Evolutionary conservation across 768 basidiomycete species (phyloP).

Genomic region (Crepidotus variabilis): DNA sequence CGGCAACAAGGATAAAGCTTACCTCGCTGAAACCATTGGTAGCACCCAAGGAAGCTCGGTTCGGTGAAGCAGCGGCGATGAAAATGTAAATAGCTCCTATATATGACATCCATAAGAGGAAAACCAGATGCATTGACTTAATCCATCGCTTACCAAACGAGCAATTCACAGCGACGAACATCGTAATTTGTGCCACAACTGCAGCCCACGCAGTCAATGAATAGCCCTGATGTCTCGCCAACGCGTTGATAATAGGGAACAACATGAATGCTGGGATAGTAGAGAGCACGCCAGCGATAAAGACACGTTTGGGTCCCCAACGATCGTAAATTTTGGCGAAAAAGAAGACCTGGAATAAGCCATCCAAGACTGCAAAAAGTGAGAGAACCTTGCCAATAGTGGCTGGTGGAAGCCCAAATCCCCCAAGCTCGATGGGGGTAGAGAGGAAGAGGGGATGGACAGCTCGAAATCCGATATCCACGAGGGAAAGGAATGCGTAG

Average conservation of each 20-base stretch:
- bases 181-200: slow-evolving; percentile 43
- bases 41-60: slow-evolving; percentile 60
- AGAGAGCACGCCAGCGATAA: slow-evolving; percentile 44
- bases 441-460: slow-evolving; percentile 70
- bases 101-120: no score
- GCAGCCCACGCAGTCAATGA: slow-evolving; percentile 42
- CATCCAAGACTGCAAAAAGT: slow-evolving; percentile 58
- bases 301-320: slow-evolving; percentile 64
- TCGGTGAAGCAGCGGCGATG: slow-evolving; percentile 29
- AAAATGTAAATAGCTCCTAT: slow-evolving; percentile 72
- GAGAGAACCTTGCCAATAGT: slow-evolving; percentile 65
- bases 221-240: no score
- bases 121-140: background rate
- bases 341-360: slow-evolving; percentile 61
- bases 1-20: background rate
- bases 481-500: slow-evolving; percentile 59
- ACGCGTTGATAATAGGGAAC: slow-evolving; percentile 56
- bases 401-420: slow-evolving; percentile 64
- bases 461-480: slow-evolving; percentile 65
- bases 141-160: slow-evolving; percentile 56
- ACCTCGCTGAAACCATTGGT: slow-evolving; percentile 67
- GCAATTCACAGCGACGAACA: slow-evolving; percentile 45
- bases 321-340: slow-evolving; percentile 59
- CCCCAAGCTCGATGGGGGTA: slow-evolving; percentile 69
- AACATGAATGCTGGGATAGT: slow-evolving; percentile 50